Evolutionary conservation across 225 moss, liverwort and hornwort species (phyloP), one percentile per base, ranked within the genome.

Genomic region (Bryoerythrophyllum caledonicum): DNA sequence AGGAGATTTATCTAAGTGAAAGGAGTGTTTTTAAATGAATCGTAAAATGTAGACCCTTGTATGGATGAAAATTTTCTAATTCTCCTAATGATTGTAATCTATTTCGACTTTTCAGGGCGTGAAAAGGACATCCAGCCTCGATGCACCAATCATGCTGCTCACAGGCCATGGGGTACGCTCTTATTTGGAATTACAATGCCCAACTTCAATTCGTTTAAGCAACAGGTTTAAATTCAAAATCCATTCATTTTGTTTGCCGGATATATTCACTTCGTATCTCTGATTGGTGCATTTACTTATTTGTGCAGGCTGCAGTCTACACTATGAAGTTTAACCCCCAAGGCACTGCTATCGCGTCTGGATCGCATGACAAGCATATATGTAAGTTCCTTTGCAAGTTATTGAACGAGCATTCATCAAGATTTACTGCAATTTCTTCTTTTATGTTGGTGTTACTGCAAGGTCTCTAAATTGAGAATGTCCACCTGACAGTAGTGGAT

Each of bases 131-230:
- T 93, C 93, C 60, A 91, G 89, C 74, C 89, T 93, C 44, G 89
- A 93, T 79, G 87, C 91, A 6, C 93, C 93, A 34, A 93, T 93
- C 37, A 93, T 91, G 93, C 91, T 91, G 93, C 91, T 93, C 30
- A 82, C 89, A 49, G 93, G 93, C 65, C 93, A 93, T 63, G 89
- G 86, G 64, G 82, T 82, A 68, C 35, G 20, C 49, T 53, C 40
- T 59, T 59, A 38, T 53, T 24, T 21, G 44, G 24, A 34, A 76
- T 66, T 5, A 25, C 56, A 12, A 25, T 46, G 35, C 5, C 37
- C 46, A 59, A 15, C 27, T 53, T 63, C 15, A 2, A 13, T 66
- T 32, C 1, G n/a, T 41, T 65, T 15, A 32, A 46, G 12, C 37
- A 26, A n/a, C n/a, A n/a, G n/a, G n/a, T 41, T 52, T 14, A 10